Evolutionary conservation across 192 early-diverging fungal genomes (phyloP), one percentile per base, ranked within the genome.

Genomic region (Chytriomyces confervae): DNA sequence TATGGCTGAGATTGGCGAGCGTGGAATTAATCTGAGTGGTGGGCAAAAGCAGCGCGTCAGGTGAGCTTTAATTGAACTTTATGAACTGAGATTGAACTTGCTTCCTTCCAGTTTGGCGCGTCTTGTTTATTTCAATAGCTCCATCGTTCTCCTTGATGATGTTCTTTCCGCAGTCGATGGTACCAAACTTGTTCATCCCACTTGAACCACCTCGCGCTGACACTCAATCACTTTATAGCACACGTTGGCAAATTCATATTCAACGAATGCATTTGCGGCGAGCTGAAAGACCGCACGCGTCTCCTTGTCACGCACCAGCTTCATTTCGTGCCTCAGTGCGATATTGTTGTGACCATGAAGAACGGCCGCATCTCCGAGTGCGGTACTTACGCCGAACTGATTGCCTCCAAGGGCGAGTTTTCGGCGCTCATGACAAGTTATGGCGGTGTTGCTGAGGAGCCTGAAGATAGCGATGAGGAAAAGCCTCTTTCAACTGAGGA

Each of bases 21-120:
- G 81, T 18, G 88, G 88, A 1, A 85, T 87, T 66, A 89, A 86
- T 61, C 68, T 89, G 0, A 57, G 77, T 23, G 84, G 83, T n/a
- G 95, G 95, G 0, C 96, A 98, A 85, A 93, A 93, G 64, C 91
- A 94, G 51, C 85, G 94, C 0, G 83, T 96, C 61, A 91, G 91
- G 27, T 70, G 96, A 43, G 94, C 92, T 46, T 10, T n/a, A 5
- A n/a, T 43, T 46, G 67, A 13, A 4, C 20, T 61, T 43, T 66
- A 67, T 74, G 9, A 23, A n/a, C 46, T n/a, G 29, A 18, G n/a
- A 76, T 29, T 47, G 50, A 36, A 36, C 2, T 36, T 36, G 29
- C 2, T 0, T 36, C 1, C 16, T 75, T 66, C 63, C 36, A 69
- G 45, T 84, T 88, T 76, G 24, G 93, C 93, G 0, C 79, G 95